These are phyloP conservation scores for Hymenoscyphus repandus DNA, from an alignment of 2,329 filamentous ascomycete species.

Conservation along the genomic window DNA sequence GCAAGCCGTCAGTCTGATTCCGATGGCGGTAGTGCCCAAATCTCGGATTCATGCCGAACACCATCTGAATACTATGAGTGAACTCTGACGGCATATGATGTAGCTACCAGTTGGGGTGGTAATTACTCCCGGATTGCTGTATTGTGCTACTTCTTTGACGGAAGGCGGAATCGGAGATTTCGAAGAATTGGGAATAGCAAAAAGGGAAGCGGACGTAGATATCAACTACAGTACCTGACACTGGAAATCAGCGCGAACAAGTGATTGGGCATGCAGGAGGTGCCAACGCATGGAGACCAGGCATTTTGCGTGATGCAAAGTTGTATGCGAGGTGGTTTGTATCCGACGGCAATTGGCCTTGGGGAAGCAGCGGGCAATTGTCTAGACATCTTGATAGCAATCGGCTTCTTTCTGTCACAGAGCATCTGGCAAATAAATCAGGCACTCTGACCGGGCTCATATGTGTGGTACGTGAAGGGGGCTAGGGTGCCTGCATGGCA, in stretches of 20 bases:
- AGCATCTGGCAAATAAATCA: constrained; percentile 8
- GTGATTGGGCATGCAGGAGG: constrained; percentile 23
- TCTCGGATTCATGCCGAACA: constrained; percentile 23
- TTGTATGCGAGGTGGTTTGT: constrained; percentile 18
- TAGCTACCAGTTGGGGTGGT: constrained; percentile 23
- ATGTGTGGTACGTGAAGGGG: constrained; percentile 1
- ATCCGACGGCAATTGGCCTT: constrained; percentile 24
- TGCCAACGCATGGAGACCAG: constrained; percentile 30
- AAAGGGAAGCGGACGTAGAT: constrained; percentile 29
- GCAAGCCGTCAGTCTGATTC: constrained; percentile 19
- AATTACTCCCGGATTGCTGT: constrained; percentile 24
- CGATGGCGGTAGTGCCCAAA: constrained; percentile 19
- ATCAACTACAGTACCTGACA: constrained; percentile 22
- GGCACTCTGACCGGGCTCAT: constrained; percentile 4
- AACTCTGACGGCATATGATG: constrained; percentile 16
- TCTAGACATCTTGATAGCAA: constrained; percentile 22
- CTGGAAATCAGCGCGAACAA: constrained; percentile 17
- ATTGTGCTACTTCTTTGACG: constrained; percentile 24
- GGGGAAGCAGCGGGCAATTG: constrained; percentile 10
- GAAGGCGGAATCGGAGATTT: constrained; percentile 25
- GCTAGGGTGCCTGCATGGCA: constrained; percentile 18
- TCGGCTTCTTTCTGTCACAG: constrained; percentile 19
- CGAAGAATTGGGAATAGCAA: constrained; percentile 27
- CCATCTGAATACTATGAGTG: constrained; percentile 17
- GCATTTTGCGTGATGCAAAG: constrained; percentile 25